Base-by-base conservation (phyloP, 768 basidiomycete genomes). In the Gelatoporia subvermispora region DNA sequence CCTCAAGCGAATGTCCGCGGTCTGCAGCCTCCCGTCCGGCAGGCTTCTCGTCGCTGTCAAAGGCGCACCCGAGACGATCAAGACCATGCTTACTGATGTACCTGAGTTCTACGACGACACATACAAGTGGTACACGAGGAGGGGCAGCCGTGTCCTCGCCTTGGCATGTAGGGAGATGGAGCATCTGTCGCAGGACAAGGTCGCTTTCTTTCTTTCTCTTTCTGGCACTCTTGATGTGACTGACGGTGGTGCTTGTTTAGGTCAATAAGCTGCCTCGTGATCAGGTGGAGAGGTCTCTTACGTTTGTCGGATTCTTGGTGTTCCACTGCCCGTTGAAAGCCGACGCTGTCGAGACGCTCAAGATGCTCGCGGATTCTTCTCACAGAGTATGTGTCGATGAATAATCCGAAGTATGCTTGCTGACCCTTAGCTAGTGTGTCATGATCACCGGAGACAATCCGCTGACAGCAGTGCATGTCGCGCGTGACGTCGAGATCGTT, bases 401-500 rank as follows among this genome's bases (percentile, higher is more conserved):
- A 35, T 18, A 17, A 13, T 20, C 13, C 24, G 7, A 36, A 18
- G 28, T 16, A 23, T 41, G 38, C 31, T 43, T 36, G 55, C 10
- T 60, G 41, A 42, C 38, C 38, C 44, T 4, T 47, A 36, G 36
- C 8, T 55, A 96, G 93, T 98, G 96, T 64, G 76, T 98, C 49
- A 99, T 99, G 96, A 99, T 99, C 54, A 99, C 96, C 40, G 96
- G 96, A 34, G 96, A 99, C 66, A 98, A 98, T 65, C 96, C 96
- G 8, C 71, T 99, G 45, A 99, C 96, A 0, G 96, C 96, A 8
- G 84, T 90, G 0, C 96, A 98, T 63, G 94, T 99, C 39, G 96
- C 96, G 16, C 79, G 79, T 21, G 93, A 95, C 60, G 96, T 99
- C 8, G 95, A 99, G 60, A 98, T 98, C 52, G 86, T 99, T 17